Evolutionary conservation across 1,284 basidiomycete species (phyloP), one percentile per base, ranked within the genome.

Genomic region (Cutaneotrichosporon sp.): DNA sequence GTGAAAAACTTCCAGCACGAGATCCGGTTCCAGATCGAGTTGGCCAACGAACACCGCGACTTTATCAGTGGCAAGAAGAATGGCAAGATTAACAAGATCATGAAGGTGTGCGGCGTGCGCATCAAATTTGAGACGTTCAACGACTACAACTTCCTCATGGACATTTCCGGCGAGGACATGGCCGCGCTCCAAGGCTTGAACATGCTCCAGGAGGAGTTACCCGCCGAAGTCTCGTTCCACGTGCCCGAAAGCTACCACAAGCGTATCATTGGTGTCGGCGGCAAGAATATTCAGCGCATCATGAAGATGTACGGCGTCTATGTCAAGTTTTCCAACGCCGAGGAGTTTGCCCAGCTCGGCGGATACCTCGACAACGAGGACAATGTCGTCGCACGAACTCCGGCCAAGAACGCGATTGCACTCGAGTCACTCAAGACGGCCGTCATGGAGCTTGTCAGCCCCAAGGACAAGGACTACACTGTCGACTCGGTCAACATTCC

Each of bases 291-390:
- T 56, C 94, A 98, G 57, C 84, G 91, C 56, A 98, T 98, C 75
- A 99, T 99, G 94, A 97, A 97, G 79, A 93, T 96, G 75, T 97
- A 88, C 67, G 94, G 94, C 30, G 94, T 97, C 22, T 98, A 97
- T 76, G 96, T 99, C 77, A 98, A 98, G 77, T 98, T 98, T 70
- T 93, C 90, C 39, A 98, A 97, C 73, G 91, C 92, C 7, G 93
- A 97, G 64, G 96, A 98, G 74, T 97, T 94, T 74, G 91, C 91
- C 41, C 84, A 87, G 10, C 80, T 96, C 54, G 94, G 92, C 33
- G 93, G 93, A 14, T 97, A 97, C 75, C 84, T 89, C 66, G 92
- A 98, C 76, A 96, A 96, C 73, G 94, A 97, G 71, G 94, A 98
- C 77, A 98, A 98, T 68, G 94, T 98, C 48, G 85, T 98, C 41